These are phyloP conservation scores for Rhododendron ovatum DNA, from an alignment of 148 eudicot species.

Conservation along the genomic window DNA sequence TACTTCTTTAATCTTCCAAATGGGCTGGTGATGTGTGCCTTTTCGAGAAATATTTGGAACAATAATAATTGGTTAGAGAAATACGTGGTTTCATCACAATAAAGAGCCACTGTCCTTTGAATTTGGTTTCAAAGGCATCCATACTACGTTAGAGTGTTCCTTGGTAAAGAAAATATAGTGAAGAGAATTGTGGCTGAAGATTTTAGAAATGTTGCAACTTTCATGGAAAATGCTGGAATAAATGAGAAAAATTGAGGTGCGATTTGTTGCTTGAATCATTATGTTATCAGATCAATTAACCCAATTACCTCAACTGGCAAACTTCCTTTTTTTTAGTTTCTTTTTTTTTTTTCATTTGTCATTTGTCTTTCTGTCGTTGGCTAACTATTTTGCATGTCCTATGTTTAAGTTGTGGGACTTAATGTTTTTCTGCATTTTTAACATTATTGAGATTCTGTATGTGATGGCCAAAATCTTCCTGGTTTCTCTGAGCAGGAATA, in stretches of 20 bases:
- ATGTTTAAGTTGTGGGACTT: neutral
- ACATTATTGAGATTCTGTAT: neutral
- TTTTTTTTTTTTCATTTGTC: neutral
- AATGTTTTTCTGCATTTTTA: neutral
- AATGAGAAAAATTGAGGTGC: neutral
- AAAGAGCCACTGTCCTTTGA: neutral
- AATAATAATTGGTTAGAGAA: neutral
- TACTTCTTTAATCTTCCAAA: conserved; percentile 4
- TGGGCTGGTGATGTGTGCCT: conserved; percentile 1
- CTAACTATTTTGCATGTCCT: neutral
- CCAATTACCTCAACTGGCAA: neutral
- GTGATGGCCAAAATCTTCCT: conserved; percentile 15
- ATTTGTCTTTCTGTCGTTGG: neutral
- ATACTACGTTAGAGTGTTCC: no score
- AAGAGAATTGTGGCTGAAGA: neutral
- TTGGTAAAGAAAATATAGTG: neutral
- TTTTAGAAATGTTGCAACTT: neutral
- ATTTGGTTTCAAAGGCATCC: neutral
- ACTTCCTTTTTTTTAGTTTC: neutral
- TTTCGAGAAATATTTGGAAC: neutral
- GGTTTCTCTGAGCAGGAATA: conserved; percentile 60
- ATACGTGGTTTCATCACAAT: neutral
- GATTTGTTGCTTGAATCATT: neutral
- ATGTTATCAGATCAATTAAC: neutral
- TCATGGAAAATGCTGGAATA: neutral